Evolutionary conservation across 495 filamentous ascomycete genomes (phyloP), one percentile per base, ranked within the genome.

Genomic region (Polyplosphaeria fusca): DNA sequence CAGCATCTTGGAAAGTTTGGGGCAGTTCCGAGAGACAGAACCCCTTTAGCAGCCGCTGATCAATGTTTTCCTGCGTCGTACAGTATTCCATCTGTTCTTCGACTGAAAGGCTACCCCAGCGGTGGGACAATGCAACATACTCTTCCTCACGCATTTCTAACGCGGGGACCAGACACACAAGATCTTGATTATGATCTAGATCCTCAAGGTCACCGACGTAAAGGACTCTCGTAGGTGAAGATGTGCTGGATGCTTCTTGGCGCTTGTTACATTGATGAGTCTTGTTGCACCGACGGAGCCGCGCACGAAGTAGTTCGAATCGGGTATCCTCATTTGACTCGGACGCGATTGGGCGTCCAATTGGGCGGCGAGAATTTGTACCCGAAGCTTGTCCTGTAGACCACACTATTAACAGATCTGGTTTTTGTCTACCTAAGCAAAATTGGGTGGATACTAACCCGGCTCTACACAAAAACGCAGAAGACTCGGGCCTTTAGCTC

Each of bases 1-100:
- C 52, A 37, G 52, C 52, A 22, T 56, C 52, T 39, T 25, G 43
- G 42, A 56, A 56, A 2, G 44, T 56, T 43, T 56, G 47, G 23
- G 52, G 52, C 37, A 56, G 52, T 16, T 43, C 25, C 5, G 38
- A 53, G 39, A 53, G 22, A 53, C 50, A 43, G 25, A 53, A 53
- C 16, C 50, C 39, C 13, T 32, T 26, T 30, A n/a, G n/a, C n/a
- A 53, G 23, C 38, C 39, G 39, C 32, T 20, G n/a, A 18, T 20
- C 12, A 44, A 53, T 53, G 27, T 53, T 53, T 16, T 20, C 37
- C 35, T 44, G n/a, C 11, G 50, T 53, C 44, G 50, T 53, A 41
- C 26, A 53, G 50, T 42, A 53, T 26, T 25, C 2, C 19, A 28
- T 16, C 38, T 44, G 24, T 16, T 44, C 38, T 41, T 53, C 14